Evolutionary conservation across 208 protist species (phyloP).

Genomic region (Leishmania amazonensis): DNA sequence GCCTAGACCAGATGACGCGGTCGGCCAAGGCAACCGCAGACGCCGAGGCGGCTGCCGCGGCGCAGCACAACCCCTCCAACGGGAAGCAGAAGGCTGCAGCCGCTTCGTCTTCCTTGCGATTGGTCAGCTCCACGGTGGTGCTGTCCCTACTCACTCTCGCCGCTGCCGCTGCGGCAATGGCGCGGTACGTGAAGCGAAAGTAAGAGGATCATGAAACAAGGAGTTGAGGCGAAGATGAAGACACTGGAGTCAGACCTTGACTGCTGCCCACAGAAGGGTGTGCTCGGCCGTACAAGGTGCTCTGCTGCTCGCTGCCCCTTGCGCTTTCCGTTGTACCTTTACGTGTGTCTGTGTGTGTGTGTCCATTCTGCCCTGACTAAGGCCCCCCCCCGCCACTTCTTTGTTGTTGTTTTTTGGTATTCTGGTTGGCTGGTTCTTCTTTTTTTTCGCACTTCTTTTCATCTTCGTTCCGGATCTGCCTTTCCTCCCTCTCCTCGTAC

Average conservation of each 20-base stretch:
- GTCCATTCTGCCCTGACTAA: background rate
- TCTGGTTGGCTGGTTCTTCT: background rate
- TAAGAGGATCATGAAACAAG: background rate
- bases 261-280: background rate
- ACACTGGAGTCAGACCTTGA: background rate
- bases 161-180: constrained; percentile 21
- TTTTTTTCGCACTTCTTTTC: background rate
- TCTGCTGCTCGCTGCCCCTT: background rate
- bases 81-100: background rate
- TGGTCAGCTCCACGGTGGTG: constrained; percentile 15
- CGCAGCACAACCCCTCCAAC: background rate
- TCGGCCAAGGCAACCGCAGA: constrained; percentile 37
- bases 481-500: too few relatives aligned
- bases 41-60: constrained; percentile 17
- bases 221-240: background rate
- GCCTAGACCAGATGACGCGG: constrained; percentile 71
- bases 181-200: constrained; percentile 17
- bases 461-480: background rate
- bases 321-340: background rate
- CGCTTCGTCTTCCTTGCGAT: background rate
- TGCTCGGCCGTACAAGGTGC: background rate
- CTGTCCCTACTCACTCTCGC: constrained; percentile 22
- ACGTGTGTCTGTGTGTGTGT: background rate
- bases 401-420: background rate
- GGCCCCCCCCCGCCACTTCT: background rate